Percentiles rank a stretch among this genome's conserved stretches.
These are phyloP conservation scores for Testicularia cyperi DNA, from an alignment of 1,284 basidiomycete genomes.

Conservation along the genomic window DNA sequence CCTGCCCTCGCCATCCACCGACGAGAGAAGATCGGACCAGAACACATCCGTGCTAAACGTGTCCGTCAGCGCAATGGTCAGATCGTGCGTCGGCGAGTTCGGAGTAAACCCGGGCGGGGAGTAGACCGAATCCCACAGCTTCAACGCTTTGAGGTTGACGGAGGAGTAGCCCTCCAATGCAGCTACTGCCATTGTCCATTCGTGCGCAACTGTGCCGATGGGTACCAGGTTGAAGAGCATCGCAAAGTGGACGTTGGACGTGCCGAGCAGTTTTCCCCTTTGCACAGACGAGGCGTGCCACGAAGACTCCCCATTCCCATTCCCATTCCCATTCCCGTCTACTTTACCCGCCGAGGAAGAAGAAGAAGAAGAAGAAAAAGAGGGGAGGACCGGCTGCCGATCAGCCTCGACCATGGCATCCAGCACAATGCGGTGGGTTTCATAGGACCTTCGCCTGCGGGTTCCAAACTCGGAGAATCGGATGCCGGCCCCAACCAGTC, in stretches of 20 bases:
- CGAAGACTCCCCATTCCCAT: not conserved
- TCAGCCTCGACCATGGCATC: slow-evolving; percentile 69
- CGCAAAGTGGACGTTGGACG: slow-evolving; percentile 55
- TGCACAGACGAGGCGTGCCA: not conserved
- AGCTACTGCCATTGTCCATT: slow-evolving; percentile 59
- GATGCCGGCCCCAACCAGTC: slow-evolving; percentile 72
- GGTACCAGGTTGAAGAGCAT: slow-evolving; percentile 43
- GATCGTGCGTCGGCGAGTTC: slow-evolving; percentile 45
- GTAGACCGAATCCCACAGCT: slow-evolving; percentile 56
- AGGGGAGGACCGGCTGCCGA: not conserved
- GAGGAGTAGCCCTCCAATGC: slow-evolving; percentile 49
- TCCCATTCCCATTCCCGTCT: too few relatives aligned
- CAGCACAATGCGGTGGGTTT: slow-evolving; percentile 78
- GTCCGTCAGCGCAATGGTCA: slow-evolving; percentile 58
- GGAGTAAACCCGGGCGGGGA: slow-evolving; percentile 52
- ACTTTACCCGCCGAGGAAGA: not conserved
- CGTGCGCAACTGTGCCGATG: slow-evolving; percentile 57
- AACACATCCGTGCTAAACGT: slow-evolving; percentile 57
- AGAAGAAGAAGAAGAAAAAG: slow-evolving; percentile 1
- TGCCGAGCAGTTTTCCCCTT: slow-evolving; percentile 68
- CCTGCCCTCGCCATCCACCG: slow-evolving; percentile 33
- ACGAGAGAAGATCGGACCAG: slow-evolving; percentile 49
- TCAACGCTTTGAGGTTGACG: slow-evolving; percentile 44
- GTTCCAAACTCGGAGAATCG: slow-evolving; percentile 91
- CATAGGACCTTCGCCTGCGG: slow-evolving; percentile 77